Evolutionary conservation across 2,329 filamentous ascomycete genomes (phyloP), one percentile per base, ranked within the genome.

Genomic region (Pseudopyricularia javanii): DNA sequence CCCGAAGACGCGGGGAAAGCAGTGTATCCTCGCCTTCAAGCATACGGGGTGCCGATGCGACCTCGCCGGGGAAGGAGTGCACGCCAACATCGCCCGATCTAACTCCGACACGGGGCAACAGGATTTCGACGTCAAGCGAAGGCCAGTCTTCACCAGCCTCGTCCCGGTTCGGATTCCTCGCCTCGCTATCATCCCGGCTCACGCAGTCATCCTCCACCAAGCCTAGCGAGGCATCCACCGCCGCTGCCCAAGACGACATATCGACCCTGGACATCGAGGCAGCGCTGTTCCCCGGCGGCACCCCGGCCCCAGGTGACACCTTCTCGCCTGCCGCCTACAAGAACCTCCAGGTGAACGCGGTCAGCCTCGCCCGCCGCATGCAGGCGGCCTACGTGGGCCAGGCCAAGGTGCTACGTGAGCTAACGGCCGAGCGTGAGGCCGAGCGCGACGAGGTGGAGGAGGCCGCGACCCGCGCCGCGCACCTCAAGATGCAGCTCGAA

Each of bases 301-400:
- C 67, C 0, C 68, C 74, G 1, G 58, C 60, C 0, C 69, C 74
- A 12, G 64, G 69, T 35, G 74, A 80, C 40, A 61, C 74, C 1
- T 80, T 81, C 62, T 81, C 79, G 1, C 79, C 79, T 0, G 71
- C 76, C 0, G 74, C 76, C 9, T 84, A 75, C 65, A 81, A 80
- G 61, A 82, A 79, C 60, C 69, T 83, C n/a, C 77, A 79, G 54
- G 65, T 68, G 56, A 80, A 79, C 54, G 81, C 82, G 3, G 67
- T 70, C 4, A 75, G 76, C 4, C 65, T 83, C 4, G 62, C 85
- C 24, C 68, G 67, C 22, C 75, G 70, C 60, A 75, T 83, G 57
- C 82, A 84, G 59, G 66, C 64, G 11, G 80, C 80, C 30, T 84
- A 83, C 62, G 75, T 76, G 49, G 65, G 73, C 52, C 76, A 75